Base-by-base conservation (phyloP, 305 asterid species). In the Fraxinus baroniana region DNA sequence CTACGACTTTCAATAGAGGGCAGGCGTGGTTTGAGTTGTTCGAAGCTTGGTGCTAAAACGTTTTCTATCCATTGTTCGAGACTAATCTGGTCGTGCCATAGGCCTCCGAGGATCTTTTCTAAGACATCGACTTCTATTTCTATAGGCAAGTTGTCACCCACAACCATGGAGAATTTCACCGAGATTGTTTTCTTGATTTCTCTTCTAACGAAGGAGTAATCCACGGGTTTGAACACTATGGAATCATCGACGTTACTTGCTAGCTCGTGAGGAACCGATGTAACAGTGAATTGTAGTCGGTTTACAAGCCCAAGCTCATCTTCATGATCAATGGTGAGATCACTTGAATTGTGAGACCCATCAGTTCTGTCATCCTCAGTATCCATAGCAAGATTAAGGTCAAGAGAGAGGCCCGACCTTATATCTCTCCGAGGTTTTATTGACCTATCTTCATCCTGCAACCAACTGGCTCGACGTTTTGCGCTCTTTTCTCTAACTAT, bases 131-230 rank as follows among this genome's bases (percentile, higher is more conserved):
- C 97, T 33, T 90, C 97, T 0, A 95, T 93, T 85, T 93, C 91
- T 5, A 95, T 87, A 7, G 90, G 68, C 82, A 90, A 46, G 57
- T 86, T 84, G 20, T 92, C 96, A 4, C 91, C 97, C 1, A 89
- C 83, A 0, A 80, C 86, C 84, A 86, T 86, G 36, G 95, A 86
- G 87, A 94, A 94, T 24, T 88, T 92, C 28, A 85, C 87, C 1
- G 86, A 72, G 64, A 94, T 91, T 1, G 96, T 93, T 86, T 91
- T 94, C 92, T 86, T 91, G 83, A 95, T 95, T 91, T 94, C 98
- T 4, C 87, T 77, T 2, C 95, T 87, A 20, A 92, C 90, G 7
- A 91, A 91, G 6, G 85, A 79, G 0, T 86, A 79, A 24, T 88
- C 91, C 0, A 94, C 94, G 0, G 97, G 99, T 84, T 89, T 92